Evolutionary conservation across 768 basidiomycete genomes (phyloP).

Genomic region (Naganishia randhawae): DNA sequence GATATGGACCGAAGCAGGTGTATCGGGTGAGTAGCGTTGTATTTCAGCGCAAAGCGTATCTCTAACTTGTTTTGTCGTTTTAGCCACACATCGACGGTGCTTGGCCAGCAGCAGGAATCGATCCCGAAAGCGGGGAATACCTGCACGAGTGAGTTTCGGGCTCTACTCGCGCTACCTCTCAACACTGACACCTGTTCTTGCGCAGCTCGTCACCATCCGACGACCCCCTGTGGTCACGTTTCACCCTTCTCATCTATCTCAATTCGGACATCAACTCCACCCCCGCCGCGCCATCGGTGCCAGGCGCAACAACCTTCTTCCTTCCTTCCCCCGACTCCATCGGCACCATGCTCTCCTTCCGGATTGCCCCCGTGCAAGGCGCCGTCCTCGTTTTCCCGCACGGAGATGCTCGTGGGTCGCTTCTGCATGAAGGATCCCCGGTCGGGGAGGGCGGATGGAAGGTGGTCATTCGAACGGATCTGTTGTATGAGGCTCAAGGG

Average conservation of each 20-base stretch:
- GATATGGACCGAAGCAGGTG: constrained; percentile 56
- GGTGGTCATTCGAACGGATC: constrained; percentile 51
- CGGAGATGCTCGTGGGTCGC: constrained; percentile 48
- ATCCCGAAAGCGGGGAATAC: constrained; percentile 54
- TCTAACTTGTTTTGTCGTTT: constrained; percentile 7
- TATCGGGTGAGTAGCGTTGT: constrained; percentile 50
- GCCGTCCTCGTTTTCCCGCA: constrained; percentile 57
- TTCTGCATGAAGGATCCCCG: constrained; percentile 50
- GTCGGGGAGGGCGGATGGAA: constrained; percentile 48
- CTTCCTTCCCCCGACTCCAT: constrained; percentile 53
- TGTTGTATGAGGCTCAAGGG: constrained; percentile 49
- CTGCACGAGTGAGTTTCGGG: constrained; percentile 54
- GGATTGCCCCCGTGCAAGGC: constrained; percentile 56
- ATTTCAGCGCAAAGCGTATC: neutral
- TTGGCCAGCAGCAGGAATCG: constrained; percentile 57
- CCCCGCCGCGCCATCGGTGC: constrained; percentile 32
- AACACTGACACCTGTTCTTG: neutral
- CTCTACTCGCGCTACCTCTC: neutral
- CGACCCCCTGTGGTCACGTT: constrained; percentile 55
- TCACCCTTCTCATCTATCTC: constrained; percentile 58
- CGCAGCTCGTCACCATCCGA: constrained; percentile 46
- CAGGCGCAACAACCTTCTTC: constrained; percentile 60
- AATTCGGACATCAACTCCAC: constrained; percentile 54
- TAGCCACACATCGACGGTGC: constrained; percentile 59
- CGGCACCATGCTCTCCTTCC: constrained; percentile 56